Percentiles rank a stretch among this genome's conserved stretches.
Conservation (phyloP, 2,329 filamentous ascomycete species). For the Fusarium sp. region DNA sequence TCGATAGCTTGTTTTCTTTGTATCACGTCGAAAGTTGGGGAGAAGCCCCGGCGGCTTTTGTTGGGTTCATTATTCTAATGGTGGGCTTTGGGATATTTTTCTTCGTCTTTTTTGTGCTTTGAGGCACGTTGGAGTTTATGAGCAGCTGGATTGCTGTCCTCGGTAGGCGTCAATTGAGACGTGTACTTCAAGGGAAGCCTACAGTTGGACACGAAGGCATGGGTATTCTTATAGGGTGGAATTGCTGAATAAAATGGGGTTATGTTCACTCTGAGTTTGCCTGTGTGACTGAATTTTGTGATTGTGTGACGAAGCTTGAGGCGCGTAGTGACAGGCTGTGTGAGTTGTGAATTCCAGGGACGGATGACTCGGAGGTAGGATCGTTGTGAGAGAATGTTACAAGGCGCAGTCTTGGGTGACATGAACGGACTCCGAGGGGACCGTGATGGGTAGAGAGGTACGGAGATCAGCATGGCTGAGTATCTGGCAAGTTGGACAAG, state of each 20-base stretch:
- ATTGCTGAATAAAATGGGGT: conserved; percentile 28
- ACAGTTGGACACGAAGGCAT: conserved; percentile 39
- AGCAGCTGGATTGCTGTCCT: conserved; percentile 37
- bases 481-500: neutral
- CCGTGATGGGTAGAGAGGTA: neutral
- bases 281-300: neutral
- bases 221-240: conserved; percentile 22
- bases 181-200: conserved; percentile 23
- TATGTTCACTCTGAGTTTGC: conserved; percentile 18
- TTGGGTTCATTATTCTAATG: conserved; percentile 40
- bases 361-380: conserved; percentile 7
- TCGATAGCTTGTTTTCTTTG: conserved; percentile 32
- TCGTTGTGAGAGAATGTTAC: neutral
- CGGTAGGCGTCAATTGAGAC: conserved; percentile 23
- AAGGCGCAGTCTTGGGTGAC: conserved; percentile 23
- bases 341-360: neutral
- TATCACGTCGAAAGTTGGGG: conserved; percentile 40
- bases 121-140: conserved; percentile 33
- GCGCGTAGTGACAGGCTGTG: neutral
- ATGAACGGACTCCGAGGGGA: neutral
- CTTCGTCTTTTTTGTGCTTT: conserved; percentile 6
- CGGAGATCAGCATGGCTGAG: neutral
- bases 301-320: neutral
- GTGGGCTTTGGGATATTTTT: conserved; percentile 25
- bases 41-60: conserved; percentile 49